These are phyloP conservation scores for Saccharum hybrid DNA, from an alignment of 202 grass and related monocot genomes.

Conservation along the genomic window DNA sequence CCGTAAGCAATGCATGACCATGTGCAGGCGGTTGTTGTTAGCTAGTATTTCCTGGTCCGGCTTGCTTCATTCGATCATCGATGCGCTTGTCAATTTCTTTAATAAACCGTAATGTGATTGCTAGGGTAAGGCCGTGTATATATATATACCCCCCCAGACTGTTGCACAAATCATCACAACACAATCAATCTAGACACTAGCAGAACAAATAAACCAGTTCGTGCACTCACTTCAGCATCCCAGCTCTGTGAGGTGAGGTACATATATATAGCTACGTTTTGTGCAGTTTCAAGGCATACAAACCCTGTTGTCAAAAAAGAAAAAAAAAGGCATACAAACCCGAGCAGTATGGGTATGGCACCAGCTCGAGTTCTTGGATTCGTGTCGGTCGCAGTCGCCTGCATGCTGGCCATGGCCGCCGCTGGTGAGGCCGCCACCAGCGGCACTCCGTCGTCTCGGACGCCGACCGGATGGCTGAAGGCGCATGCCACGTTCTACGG, in stretches of 20 bases:
- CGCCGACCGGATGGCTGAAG: background rate
- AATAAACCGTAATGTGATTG: background rate
- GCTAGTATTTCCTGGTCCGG: background rate
- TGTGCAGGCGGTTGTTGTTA: background rate
- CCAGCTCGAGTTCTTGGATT: background rate
- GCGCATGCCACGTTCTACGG: conserved; percentile 38
- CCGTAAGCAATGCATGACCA: background rate
- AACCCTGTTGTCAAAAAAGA: too few relatives aligned
- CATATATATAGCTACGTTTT: background rate
- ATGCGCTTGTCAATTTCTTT: background rate
- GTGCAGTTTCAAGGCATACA: background rate
- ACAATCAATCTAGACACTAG: background rate
- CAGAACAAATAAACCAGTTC: background rate
- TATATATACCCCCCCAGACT: background rate
- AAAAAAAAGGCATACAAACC: background rate
- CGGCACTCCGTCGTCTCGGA: too few relatives aligned
- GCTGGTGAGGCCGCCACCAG: background rate
- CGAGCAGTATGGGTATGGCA: background rate
- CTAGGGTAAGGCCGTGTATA: background rate
- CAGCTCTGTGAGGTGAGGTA: too few relatives aligned
- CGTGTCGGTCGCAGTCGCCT: background rate
- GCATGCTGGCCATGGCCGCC: conserved; percentile 6
- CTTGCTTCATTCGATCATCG: background rate
- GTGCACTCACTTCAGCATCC: background rate
- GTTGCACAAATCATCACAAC: background rate